Conservation (phyloP, 1,139 yeast species). For the Candida sanyaensis region DNA sequence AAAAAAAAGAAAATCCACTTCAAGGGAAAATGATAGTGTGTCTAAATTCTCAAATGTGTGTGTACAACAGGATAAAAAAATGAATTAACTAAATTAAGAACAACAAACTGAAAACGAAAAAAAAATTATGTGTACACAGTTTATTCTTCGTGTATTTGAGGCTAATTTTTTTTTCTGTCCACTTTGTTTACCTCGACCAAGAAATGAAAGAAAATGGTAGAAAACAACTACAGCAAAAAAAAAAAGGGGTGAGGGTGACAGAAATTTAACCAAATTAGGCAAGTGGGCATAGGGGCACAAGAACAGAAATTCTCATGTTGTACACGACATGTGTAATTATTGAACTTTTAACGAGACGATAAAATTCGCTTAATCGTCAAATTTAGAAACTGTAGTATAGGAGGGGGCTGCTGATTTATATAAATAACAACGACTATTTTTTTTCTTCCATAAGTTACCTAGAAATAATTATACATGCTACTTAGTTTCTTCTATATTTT, state of each 20-base stretch:
- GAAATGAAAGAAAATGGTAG: background rate
- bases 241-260: too few relatives aligned
- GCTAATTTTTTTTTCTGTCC: too few relatives aligned
- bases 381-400: too few relatives aligned
- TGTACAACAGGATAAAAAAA: background rate
- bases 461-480: background rate
- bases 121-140: background rate
- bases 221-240: background rate
- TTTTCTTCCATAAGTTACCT: too few relatives aligned
- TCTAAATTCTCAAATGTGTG: background rate
- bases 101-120: background rate
- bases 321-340: background rate
- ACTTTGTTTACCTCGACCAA: too few relatives aligned
- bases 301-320: background rate
- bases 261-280: too few relatives aligned
- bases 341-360: too few relatives aligned
- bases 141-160: too few relatives aligned
- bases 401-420: too few relatives aligned
- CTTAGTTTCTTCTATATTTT: constrained; percentile 25
- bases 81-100: background rate
- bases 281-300: too few relatives aligned
- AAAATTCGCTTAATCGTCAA: too few relatives aligned
- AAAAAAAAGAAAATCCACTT: background rate
- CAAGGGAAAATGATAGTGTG: background rate
- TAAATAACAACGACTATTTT: too few relatives aligned